A percentile compares a stretch with the other conserved stretches of the same genome.
Conservation (phyloP, 257 asterid genomes). For the Marsdenia floribunda region DNA sequence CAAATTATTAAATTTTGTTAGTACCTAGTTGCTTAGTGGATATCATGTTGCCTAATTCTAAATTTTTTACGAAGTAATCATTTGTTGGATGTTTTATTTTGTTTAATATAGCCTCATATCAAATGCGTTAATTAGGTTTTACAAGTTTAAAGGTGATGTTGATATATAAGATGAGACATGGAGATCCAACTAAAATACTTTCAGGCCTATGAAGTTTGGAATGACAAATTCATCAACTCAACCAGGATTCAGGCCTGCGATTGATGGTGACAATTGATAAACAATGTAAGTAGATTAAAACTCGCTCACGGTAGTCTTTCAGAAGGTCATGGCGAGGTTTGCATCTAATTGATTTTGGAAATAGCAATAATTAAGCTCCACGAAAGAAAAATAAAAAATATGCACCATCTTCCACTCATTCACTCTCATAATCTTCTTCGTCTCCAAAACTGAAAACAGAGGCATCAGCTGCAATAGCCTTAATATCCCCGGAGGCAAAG, state of each 20-base stretch:
- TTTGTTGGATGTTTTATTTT: neutral
- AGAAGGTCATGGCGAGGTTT: neutral
- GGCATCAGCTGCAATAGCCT: constrained; percentile 98
- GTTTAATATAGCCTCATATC: neutral
- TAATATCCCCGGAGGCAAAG: constrained; percentile 65
- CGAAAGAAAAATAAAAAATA: neutral
- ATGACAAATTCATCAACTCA: neutral
- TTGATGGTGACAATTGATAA: neutral
- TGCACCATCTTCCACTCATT: constrained; percentile 22
- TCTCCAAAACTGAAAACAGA: constrained; percentile 96
- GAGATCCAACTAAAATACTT: neutral
- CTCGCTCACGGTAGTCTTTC: neutral
- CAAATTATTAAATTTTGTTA: neutral
- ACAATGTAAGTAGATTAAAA: neutral
- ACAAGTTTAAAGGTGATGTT: no score
- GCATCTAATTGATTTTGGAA: neutral
- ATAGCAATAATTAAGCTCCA: neutral
- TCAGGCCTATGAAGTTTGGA: neutral
- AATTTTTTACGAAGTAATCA: neutral
- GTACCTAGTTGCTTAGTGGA: neutral
- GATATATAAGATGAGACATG: neutral
- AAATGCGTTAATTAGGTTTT: no score
- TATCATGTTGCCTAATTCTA: neutral
- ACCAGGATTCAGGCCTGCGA: neutral
- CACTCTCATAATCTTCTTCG: constrained; percentile 84